Conservation (phyloP, 257 asterid species). For the Mitragyna speciosa region DNA sequence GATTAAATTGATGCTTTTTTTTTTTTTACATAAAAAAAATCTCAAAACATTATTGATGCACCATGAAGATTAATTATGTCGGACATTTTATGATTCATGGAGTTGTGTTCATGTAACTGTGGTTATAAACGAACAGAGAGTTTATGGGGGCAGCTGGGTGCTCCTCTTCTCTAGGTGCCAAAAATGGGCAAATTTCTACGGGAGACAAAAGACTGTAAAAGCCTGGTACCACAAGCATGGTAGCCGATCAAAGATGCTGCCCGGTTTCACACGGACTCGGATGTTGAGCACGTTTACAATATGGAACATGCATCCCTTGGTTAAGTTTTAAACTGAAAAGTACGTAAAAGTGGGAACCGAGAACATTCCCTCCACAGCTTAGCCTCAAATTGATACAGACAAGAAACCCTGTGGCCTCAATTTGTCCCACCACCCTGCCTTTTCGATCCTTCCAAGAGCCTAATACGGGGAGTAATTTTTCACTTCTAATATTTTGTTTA, state of each 20-base stretch:
- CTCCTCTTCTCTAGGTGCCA: background rate
- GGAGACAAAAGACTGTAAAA: background rate
- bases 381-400: background rate
- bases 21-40: too few relatives aligned
- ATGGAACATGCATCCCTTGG: slow-evolving; percentile 1
- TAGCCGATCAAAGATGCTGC: background rate
- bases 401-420: background rate
- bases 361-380: background rate
- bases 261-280: background rate
- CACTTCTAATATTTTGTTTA: background rate
- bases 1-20: too few relatives aligned
- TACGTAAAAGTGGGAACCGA: background rate
- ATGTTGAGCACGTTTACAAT: slow-evolving; percentile 28
- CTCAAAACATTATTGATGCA: background rate
- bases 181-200: background rate
- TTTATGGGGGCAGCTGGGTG: background rate
- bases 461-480: background rate
- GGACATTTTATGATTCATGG: too few relatives aligned
- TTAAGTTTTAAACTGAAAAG: background rate
- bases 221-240: background rate
- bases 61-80: background rate
- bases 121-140: background rate
- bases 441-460: background rate
- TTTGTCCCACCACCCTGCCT: background rate
- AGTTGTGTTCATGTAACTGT: too few relatives aligned